Percentiles rank a stretch among this genome's conserved stretches.
Evolutionary conservation across 1,284 basidiomycete genomes (phyloP).

Genomic region (Puccinia brachypodii): DNA sequence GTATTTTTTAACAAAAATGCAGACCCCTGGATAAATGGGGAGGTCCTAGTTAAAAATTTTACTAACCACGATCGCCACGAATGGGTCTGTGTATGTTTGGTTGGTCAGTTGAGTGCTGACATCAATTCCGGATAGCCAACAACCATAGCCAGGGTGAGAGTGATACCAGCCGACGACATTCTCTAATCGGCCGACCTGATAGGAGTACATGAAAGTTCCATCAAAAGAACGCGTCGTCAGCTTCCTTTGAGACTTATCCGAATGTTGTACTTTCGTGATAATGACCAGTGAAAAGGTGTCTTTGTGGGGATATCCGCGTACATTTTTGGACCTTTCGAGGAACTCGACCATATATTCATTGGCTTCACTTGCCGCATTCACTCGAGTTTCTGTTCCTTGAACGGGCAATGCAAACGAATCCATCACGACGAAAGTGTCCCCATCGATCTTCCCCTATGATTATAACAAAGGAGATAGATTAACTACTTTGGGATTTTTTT

Average conservation of each 20-base stretch:
- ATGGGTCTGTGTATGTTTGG: constrained; percentile 92
- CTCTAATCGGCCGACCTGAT: constrained; percentile 75
- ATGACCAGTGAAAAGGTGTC: background rate
- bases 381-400: constrained; percentile 97
- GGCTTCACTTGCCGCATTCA: constrained; percentile 93
- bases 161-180: constrained; percentile 99
- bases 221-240: background rate
- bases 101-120: constrained; percentile 94
- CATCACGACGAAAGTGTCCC: constrained; percentile 81
- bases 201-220: background rate
- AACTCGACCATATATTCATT: constrained; percentile 99
- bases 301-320: constrained; percentile 54
- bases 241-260: background rate
- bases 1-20: background rate
- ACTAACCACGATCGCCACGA: constrained; percentile 90
- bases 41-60: background rate
- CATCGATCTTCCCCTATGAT: constrained; percentile 82
- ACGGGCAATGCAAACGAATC: constrained; percentile 96
- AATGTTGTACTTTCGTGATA: background rate
- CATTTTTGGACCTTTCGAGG: constrained; percentile 73
- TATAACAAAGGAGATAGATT: background rate
- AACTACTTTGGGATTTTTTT: background rate
- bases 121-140: constrained; percentile 95
- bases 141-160: constrained; percentile 94
- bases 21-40: background rate